phyloP scores from a whole-genome alignment of 768 basidiomycete genomes.

The Hysterangium stoloniferum region DNA sequence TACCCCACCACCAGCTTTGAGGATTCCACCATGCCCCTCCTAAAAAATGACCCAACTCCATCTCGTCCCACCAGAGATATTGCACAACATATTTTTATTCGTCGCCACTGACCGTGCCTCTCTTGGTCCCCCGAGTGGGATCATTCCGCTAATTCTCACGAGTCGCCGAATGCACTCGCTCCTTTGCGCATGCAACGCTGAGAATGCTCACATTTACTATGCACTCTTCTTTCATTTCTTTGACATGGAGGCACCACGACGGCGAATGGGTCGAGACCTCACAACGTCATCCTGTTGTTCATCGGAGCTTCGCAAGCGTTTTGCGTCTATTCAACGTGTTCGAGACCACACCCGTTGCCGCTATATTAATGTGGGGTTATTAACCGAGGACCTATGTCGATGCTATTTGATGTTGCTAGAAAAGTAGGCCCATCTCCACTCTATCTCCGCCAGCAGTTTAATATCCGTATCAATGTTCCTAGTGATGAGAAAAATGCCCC shows the following conservation, averaged over 20 bases:
- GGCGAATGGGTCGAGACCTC: background rate
- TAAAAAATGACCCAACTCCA: no score
- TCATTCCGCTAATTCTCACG: background rate
- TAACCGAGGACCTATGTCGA: background rate
- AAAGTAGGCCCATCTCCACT: background rate
- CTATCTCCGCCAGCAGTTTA: background rate
- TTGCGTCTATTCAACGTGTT: background rate
- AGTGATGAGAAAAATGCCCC: background rate
- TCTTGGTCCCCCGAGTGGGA: background rate
- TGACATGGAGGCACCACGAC: background rate
- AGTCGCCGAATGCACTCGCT: background rate
- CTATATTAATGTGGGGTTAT: background rate
- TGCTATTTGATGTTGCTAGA: constrained; percentile 3
- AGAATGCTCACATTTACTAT: constrained; percentile 1
- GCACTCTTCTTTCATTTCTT: background rate
- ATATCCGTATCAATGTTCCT: background rate
- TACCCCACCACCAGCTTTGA: no score
- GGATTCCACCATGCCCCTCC: no score
- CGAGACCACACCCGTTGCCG: background rate
- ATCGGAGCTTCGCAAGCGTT: background rate
- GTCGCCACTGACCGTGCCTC: background rate
- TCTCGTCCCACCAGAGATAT: background rate
- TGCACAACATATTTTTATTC: constrained; percentile 2
- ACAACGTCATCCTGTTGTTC: background rate
- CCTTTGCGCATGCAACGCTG: background rate